Evolutionary conservation across 129 eudicot species (phyloP).

Genomic region (Chrysanthemum lavandulifolium): DNA sequence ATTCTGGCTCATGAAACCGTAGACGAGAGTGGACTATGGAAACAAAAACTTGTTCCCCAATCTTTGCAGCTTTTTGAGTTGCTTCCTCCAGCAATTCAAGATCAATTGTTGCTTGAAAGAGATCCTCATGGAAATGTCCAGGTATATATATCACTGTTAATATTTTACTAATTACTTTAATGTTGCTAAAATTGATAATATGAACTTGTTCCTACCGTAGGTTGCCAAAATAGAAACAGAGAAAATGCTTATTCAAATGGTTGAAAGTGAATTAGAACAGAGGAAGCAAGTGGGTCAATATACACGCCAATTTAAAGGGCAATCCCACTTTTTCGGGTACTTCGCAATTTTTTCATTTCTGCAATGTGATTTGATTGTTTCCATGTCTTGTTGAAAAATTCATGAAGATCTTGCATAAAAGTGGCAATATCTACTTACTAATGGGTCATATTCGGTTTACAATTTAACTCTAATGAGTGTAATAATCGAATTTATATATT

Average conservation of each 20-base stretch:
- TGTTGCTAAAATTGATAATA: neutral
- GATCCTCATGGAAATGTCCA: constrained; percentile 99
- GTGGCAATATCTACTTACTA: too few relatives aligned
- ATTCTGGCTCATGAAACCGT: constrained; percentile 86
- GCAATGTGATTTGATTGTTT: neutral
- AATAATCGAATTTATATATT: neutral
- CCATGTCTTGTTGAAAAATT: neutral
- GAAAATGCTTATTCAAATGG: constrained; percentile 99
- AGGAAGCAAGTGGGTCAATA: constrained; percentile 71
- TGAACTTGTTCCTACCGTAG: constrained; percentile 33
- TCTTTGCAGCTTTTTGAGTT: constrained; percentile 78
- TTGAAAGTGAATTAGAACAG: constrained; percentile 83
- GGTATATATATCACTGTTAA: constrained; percentile 34
- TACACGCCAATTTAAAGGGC: constrained; percentile 68
- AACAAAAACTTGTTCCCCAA: constrained; percentile 70
- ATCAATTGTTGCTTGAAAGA: constrained; percentile 95
- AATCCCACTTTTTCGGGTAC: constrained; percentile 98
- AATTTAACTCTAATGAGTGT: too few relatives aligned
- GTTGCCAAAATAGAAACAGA: constrained; percentile 99
- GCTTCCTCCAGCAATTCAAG: constrained; percentile 95
- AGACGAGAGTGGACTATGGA: constrained; percentile 88
- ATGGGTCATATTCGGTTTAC: too few relatives aligned
- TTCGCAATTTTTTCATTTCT: neutral
- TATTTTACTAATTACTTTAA: neutral
- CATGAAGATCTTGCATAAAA: neutral